phyloP scores from a whole-genome alignment of 2,329 filamentous ascomycete genomes.

The Sclerotinia sclerotiorum region DNA sequence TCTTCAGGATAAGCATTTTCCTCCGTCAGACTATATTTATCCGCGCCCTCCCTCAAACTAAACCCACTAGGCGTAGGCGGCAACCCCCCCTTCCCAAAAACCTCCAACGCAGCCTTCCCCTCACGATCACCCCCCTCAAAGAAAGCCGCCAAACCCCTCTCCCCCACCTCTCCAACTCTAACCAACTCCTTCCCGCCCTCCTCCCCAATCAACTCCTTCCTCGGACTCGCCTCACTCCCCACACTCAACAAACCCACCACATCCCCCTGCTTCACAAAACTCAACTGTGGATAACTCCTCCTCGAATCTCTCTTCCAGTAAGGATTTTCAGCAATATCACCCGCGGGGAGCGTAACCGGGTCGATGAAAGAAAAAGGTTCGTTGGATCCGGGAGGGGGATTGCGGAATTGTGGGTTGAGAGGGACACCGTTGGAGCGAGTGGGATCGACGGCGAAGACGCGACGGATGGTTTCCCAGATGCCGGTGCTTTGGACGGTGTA shows the following conservation, averaged over 20 bases:
- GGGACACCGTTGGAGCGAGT: constrained; percentile 89
- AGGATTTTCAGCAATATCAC: constrained; percentile 84
- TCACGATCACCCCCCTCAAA: constrained; percentile 57
- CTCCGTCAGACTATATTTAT: constrained; percentile 63
- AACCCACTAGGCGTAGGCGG: constrained; percentile 79
- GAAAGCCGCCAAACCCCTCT: constrained; percentile 69
- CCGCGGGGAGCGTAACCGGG: constrained; percentile 79
- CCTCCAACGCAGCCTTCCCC: constrained; percentile 51
- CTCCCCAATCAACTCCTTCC: constrained; percentile 78
- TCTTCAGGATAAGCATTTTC: constrained; percentile 69
- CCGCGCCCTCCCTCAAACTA: constrained; percentile 54
- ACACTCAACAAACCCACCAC: constrained; percentile 81
- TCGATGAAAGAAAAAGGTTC: constrained; percentile 75
- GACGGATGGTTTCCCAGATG: constrained; percentile 82
- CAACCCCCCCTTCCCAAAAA: constrained; percentile 71
- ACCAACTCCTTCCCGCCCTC: constrained; percentile 73
- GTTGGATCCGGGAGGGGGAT: constrained; percentile 73
- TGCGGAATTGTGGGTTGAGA: constrained; percentile 88
- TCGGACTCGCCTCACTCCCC: constrained; percentile 77
- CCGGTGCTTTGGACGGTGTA: constrained; percentile 90
- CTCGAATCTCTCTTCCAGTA: constrained; percentile 95
- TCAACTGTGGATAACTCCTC: constrained; percentile 76
- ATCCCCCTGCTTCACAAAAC: constrained; percentile 79
- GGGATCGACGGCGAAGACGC: constrained; percentile 75
- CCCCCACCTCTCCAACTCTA: constrained; percentile 70